phyloP scores from a whole-genome alignment of 768 basidiomycete species.

The Russula griseocarnosa region DNA sequence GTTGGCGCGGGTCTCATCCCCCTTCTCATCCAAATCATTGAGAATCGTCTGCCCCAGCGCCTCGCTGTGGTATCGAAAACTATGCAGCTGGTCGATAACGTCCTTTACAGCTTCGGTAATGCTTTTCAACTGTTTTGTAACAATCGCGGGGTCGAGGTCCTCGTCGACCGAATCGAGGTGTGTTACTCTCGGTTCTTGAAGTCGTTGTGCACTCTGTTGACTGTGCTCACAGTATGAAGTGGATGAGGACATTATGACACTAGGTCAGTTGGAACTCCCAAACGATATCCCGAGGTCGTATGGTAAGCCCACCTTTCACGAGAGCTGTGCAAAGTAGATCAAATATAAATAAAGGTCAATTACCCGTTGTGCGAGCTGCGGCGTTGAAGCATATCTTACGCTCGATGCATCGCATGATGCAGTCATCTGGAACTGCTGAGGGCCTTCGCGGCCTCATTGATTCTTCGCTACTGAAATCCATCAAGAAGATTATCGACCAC shows the following conservation, averaged over 20 bases:
- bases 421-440: constrained; percentile 89
- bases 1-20: constrained; percentile 91
- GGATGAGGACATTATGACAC: constrained; percentile 29
- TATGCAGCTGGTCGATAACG: constrained; percentile 88
- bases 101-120: constrained; percentile 83
- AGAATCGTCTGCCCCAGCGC: constrained; percentile 65
- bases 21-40: constrained; percentile 82
- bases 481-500: constrained; percentile 85
- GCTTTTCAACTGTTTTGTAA: constrained; percentile 86
- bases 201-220: constrained; percentile 5
- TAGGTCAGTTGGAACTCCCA: constrained; percentile 56
- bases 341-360: constrained; percentile 46
- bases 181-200: constrained; percentile 28
- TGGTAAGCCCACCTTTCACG: constrained; percentile 38
- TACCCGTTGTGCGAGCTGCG: constrained; percentile 70
- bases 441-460: constrained; percentile 93
- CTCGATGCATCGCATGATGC: constrained; percentile 96
- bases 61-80: constrained; percentile 81
- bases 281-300: constrained; percentile 46
- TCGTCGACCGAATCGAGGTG: constrained; percentile 87
- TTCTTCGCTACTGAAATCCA: constrained; percentile 73
- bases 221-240: constrained; percentile 34
- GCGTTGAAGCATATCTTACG: constrained; percentile 89
- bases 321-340: constrained; percentile 8
- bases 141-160: constrained; percentile 74